Percentiles rank a stretch among this genome's conserved stretches.
Evolutionary conservation across 2,329 filamentous ascomycete genomes (phyloP).

Genomic region (Xylariaceae sp.): DNA sequence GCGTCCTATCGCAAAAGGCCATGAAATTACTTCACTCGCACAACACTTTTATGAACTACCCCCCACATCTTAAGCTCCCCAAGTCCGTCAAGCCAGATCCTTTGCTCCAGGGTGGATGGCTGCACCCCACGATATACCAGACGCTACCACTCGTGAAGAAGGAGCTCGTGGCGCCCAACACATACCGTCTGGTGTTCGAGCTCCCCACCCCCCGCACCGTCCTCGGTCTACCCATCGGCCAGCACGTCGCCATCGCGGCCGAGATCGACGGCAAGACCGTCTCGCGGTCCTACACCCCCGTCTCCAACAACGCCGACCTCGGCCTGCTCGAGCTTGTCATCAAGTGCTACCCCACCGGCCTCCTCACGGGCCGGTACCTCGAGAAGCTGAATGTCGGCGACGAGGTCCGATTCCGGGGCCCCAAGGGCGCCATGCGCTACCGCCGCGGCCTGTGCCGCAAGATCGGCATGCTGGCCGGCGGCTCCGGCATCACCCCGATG

Average conservation of each 20-base stretch:
- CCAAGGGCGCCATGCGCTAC: constrained; percentile 54
- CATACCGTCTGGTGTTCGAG: constrained; percentile 43
- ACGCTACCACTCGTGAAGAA: constrained; percentile 40
- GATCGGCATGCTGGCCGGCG: constrained; percentile 54
- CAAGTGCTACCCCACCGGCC: constrained; percentile 46
- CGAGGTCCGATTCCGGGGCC: constrained; percentile 47
- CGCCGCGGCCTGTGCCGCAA: constrained; percentile 33
- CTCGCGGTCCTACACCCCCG: constrained; percentile 50
- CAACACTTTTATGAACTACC: constrained; percentile 29
- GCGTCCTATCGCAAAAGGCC: constrained; percentile 25
- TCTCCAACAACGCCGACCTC: constrained; percentile 45
- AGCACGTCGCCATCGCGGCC: constrained; percentile 51
- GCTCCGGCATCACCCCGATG: constrained; percentile 51
- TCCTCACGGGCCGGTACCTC: constrained; percentile 46
- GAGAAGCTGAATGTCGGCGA: constrained; percentile 43
- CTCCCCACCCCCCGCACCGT: constrained; percentile 40
- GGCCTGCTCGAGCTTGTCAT: constrained; percentile 48
- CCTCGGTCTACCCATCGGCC: constrained; percentile 52
- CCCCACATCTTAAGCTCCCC: constrained; percentile 36
- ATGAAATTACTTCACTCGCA: constrained; percentile 29
- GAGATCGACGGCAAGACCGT: constrained; percentile 41
- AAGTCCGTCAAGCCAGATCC: constrained; percentile 32
- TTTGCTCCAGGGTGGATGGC: constrained; percentile 36
- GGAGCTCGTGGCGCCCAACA: constrained; percentile 35
- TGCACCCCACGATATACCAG: constrained; percentile 45